Evolutionary conservation across 805 yeast genomes (phyloP).

Genomic region (Spathaspora sp.): DNA sequence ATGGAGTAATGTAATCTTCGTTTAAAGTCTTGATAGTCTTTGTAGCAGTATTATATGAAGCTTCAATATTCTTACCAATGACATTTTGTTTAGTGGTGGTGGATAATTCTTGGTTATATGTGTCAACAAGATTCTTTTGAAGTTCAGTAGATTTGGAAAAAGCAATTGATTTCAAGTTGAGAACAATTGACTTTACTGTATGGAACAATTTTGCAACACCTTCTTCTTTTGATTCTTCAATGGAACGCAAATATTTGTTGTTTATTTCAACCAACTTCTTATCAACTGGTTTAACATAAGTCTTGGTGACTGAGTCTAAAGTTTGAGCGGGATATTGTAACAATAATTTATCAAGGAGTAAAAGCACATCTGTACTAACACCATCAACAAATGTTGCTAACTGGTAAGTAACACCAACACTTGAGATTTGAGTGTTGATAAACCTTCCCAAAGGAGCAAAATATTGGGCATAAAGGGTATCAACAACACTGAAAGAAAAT

Average conservation of each 20-base stretch:
- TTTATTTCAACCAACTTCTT: constrained; percentile 5
- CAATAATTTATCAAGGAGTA: constrained; percentile 5
- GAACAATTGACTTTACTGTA: constrained; percentile 16
- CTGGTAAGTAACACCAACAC: constrained; percentile 9
- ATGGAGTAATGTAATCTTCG: constrained; percentile 35
- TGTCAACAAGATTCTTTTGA: constrained; percentile 25
- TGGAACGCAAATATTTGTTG: constrained; percentile 7
- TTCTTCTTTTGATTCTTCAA: constrained; percentile 4
- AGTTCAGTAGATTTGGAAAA: constrained; percentile 12
- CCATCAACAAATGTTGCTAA: constrained; percentile 10
- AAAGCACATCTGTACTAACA: constrained; percentile 9
- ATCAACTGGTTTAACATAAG: constrained; percentile 4
- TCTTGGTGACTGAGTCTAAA: constrained; percentile 2
- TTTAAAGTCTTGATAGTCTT: constrained; percentile 30
- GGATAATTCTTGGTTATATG: constrained; percentile 31
- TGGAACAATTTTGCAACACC: constrained; percentile 14
- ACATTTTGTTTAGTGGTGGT: constrained; percentile 21
- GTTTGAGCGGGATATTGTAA: constrained; percentile 1
- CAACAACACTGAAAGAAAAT: constrained; percentile 23
- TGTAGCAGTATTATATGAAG: constrained; percentile 32
- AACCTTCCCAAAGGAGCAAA: constrained; percentile 15
- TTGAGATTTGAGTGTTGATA: constrained; percentile 19
- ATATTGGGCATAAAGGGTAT: constrained; percentile 17
- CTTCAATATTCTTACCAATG: constrained; percentile 30
- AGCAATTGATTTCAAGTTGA: constrained; percentile 13